Base-by-base conservation (phyloP, 192 early-diverging fungal species). In the Backusella tuberculispora region DNA sequence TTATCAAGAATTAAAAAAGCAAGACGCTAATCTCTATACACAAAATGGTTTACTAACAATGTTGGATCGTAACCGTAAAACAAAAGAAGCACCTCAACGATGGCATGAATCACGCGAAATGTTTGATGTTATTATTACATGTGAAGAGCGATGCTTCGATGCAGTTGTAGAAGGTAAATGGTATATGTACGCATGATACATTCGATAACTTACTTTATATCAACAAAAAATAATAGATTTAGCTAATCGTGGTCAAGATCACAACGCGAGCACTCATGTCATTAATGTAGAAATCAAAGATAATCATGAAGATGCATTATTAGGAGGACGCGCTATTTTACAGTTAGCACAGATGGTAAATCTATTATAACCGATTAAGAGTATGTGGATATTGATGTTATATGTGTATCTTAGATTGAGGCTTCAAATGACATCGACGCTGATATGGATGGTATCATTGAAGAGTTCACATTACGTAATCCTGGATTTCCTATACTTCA, bases 241-340 rank as follows among this genome's bases (percentile, higher is more conserved):
- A 56, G 72, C 89, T 19, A 87, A 87, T 42, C 88, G 95, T 21
- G 89, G 90, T 2, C 89, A 92, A 24, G 67, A 85, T 4, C 80
- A 87, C 40, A 95, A 88, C 70, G 78, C 81, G 56, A 91, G 92
- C 1, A 91, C 95, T 0, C 97, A 99, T 86, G 89, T 99, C 3
- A 91, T 99, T 70, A 99, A 99, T 72, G 88, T 99, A 5, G 97
- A 98, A 41, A 99, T 98, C 76, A 93, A 93, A 73, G 97, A 99
- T 80, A 99, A 96, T 83, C 91, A 94, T 50, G 89, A 92, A 74
- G 95, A 97, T 73, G 95, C 97, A 0, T 77, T 86, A 19, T 75
- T 95, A 0, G 97, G 97, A 5, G 97, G 93, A 8, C 85, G 91
- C 74, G 89, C 93, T 29, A 96, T 99, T 43, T 74, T 95, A 37